Evolutionary conservation across 1,284 basidiomycete genomes (phyloP), one percentile per base, ranked within the genome.

Genomic region (Ceratobasidium theobromae): DNA sequence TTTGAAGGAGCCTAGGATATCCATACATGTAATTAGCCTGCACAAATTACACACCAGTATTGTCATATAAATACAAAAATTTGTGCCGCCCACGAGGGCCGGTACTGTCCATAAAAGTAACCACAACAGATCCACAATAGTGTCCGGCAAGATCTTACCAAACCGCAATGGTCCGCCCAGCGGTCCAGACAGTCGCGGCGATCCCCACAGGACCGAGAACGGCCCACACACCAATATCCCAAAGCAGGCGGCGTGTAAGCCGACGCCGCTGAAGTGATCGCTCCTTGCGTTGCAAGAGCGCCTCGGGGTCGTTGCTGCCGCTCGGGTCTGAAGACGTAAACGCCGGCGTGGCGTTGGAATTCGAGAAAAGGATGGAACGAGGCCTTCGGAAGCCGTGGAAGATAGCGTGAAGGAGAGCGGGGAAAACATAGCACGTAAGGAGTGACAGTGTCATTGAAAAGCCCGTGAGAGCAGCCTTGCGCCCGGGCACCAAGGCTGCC

Each of bases 361-460:
- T 30, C 16, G 46, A 51, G 30, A 62, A 62, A 28, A 62, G 30
- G 35, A 62, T 62, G 23, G 58, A 62, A 14, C 58, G 58, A 8
- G 58, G 58, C 28, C 58, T 51, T 41, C 58, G 30, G 33, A 62
- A 48, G 32, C 58, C 58, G 35, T 62, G 58, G 30, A 62, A 62
- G 58, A 62, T 38, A 18, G 58, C 58, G 23, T 62, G 58, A 3
- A 62, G 32, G 32, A 62, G 11, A 9, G 58, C 58, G 27, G 58
- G 58, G 30, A 62, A 43, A 5, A 62, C 58, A 38, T 62, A 62
- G 48, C 58, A 62, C 58, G 58, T 62, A 62, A 62, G 33, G 33
- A 62, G 58, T n/a, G 58, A 62, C 58, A 62, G 52, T 27, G 58
- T 62, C 58, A 62, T 62, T 8, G 58, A 27, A 27, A 62, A 12